Conservation (phyloP, 805 yeast species). For the Candida vaughaniae region DNA sequence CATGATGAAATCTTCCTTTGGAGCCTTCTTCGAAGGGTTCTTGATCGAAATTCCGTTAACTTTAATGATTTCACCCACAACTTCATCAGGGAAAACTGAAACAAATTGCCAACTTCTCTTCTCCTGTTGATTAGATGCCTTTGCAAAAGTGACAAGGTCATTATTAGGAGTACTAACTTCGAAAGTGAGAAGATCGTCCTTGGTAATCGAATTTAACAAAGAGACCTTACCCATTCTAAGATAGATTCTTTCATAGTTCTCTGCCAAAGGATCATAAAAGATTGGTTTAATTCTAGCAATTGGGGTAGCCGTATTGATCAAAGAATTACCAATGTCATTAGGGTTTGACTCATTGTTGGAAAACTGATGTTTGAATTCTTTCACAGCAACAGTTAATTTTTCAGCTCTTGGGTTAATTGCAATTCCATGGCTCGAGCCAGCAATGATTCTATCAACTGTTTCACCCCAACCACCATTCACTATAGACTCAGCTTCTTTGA, state of each 20-base stretch:
- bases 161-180: conserved; percentile 54
- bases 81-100: conserved; percentile 69
- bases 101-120: conserved; percentile 64
- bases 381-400: conserved; percentile 63
- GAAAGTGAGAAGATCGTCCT: conserved; percentile 50
- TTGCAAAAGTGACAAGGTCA: conserved; percentile 53
- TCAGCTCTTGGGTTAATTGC: conserved; percentile 83
- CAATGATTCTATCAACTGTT: conserved; percentile 70
- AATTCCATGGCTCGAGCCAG: conserved; percentile 72
- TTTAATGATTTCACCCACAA: conserved; percentile 67
- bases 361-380: conserved; percentile 62
- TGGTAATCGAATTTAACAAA: conserved; percentile 24
- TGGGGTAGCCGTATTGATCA: conserved; percentile 44
- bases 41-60: conserved; percentile 54
- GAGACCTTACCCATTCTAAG: conserved; percentile 54
- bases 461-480: conserved; percentile 85
- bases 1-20: conserved; percentile 52
- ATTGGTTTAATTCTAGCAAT: conserved; percentile 65
- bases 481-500: conserved; percentile 13
- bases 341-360: conserved; percentile 3
- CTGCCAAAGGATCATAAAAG: conserved; percentile 61
- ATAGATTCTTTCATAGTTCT: conserved; percentile 59
- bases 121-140: conserved; percentile 61
- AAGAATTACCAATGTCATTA: conserved; percentile 8
- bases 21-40: conserved; percentile 30